phyloP scores from a whole-genome alignment of 2,329 filamentous ascomycete species.

The Pezicula carpinea region DNA sequence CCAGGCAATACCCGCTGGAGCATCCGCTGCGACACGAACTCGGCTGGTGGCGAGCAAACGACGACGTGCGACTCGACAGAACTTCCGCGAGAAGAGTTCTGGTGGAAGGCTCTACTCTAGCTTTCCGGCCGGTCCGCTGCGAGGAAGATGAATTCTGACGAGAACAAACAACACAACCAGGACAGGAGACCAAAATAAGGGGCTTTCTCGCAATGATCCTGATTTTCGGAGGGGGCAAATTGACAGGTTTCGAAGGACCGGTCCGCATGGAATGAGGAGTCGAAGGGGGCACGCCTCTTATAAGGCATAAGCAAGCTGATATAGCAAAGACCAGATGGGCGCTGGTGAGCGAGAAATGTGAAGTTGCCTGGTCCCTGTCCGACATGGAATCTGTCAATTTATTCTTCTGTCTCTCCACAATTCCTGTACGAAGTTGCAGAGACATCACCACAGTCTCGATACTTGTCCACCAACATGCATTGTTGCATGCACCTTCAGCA shows the following conservation, averaged over 20 bases:
- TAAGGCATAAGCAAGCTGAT: constrained; percentile 3
- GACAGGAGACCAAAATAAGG: too few relatives aligned
- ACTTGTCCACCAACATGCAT: constrained; percentile 4
- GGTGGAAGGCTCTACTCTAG: background rate
- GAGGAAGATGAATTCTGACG: background rate
- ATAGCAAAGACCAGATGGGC: constrained; percentile 3
- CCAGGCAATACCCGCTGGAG: constrained; percentile 8
- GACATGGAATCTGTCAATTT: constrained; percentile 3
- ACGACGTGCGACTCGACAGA: constrained; percentile 17
- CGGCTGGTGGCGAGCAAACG: constrained; percentile 18
- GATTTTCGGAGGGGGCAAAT: background rate
- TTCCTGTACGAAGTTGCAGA: constrained; percentile 4
- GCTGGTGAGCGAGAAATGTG: constrained; percentile 2
- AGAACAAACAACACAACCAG: background rate
- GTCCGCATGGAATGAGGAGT: background rate
- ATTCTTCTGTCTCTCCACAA: constrained; percentile 5
- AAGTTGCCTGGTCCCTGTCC: background rate
- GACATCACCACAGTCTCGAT: background rate
- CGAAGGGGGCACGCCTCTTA: constrained; percentile 4
- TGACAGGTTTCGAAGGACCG: background rate
- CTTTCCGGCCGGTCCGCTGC: background rate
- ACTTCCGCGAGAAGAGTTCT: background rate
- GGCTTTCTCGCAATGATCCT: too few relatives aligned
- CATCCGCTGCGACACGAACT: constrained; percentile 18
- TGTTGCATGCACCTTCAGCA: constrained; percentile 3